These are phyloP conservation scores for Sherardia arvensis DNA, from an alignment of 257 asterid genomes.

Conservation along the genomic window DNA sequence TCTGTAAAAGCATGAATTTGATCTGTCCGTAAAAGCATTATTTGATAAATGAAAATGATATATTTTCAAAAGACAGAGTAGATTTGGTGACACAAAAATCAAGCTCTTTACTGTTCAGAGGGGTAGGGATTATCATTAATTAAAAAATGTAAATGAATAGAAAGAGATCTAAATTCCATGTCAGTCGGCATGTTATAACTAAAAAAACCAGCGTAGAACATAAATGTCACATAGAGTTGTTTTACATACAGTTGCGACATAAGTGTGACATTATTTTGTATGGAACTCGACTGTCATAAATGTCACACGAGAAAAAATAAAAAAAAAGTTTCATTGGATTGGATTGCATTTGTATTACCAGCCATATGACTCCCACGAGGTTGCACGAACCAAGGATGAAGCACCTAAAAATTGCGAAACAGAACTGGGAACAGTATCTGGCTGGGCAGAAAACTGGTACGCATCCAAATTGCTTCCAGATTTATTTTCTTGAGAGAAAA, in stretches of 20 bases:
- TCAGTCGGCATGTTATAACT: neutral
- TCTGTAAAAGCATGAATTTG: neutral
- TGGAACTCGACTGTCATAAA: too few species aligned
- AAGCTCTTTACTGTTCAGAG: neutral
- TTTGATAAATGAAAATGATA: neutral
- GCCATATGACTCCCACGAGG: constrained; percentile 97
- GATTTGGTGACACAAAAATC: neutral
- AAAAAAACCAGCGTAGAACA: neutral
- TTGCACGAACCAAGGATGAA: constrained; percentile 79
- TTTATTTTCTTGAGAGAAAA: constrained; percentile 57
- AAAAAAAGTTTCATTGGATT: neutral
- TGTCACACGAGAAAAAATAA: neutral
- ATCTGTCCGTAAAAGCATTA: neutral
- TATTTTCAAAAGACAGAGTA: neutral
- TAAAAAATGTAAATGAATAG: neutral
- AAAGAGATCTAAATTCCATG: neutral
- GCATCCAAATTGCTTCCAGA: constrained; percentile 22
- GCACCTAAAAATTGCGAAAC: constrained; percentile 83
- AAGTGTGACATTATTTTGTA: too few species aligned
- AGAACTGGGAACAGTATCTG: constrained; percentile 74
- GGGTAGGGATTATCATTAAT: neutral
- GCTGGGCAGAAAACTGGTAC: constrained; percentile 62
- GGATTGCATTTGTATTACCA: constrained; percentile 40
- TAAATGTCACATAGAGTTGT: neutral
- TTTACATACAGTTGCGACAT: too few species aligned